Conservation (phyloP, 75 land plant species). For the Cryptomeria japonica region DNA sequence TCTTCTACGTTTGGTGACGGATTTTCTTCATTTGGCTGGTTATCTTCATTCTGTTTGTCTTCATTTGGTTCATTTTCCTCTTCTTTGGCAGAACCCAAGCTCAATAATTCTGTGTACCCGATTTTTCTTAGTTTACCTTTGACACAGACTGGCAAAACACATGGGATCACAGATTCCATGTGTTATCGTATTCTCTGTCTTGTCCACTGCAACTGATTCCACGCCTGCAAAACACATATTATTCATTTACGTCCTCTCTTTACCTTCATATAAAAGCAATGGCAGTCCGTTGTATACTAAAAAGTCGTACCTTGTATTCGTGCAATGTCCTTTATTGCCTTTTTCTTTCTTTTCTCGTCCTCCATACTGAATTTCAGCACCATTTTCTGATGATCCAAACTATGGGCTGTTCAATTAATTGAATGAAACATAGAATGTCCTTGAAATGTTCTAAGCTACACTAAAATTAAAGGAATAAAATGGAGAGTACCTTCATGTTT, state of each 20-base stretch:
- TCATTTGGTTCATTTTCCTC: not conserved
- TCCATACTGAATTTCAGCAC: not conserved
- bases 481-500: no score
- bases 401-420: not conserved
- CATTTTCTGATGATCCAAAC: not conserved
- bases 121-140: not conserved
- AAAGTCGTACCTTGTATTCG: not conserved
- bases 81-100: not conserved
- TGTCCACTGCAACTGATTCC: not conserved
- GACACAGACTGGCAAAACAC: not conserved
- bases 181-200: not conserved
- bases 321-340: not conserved
- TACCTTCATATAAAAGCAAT: no score
- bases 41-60: no score
- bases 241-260: no score
- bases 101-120: not conserved
- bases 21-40: no score
- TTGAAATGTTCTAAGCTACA: no score
- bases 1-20: no score
- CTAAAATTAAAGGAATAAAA: no score
- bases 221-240: no score
- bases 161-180: no score
- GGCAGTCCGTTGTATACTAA: no score
- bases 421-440: not conserved
- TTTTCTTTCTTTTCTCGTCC: not conserved